Evolutionary conservation across 371 early-diverging fungal species (phyloP), one percentile per base, ranked within the genome.

Genomic region (Massospora cicadina): DNA sequence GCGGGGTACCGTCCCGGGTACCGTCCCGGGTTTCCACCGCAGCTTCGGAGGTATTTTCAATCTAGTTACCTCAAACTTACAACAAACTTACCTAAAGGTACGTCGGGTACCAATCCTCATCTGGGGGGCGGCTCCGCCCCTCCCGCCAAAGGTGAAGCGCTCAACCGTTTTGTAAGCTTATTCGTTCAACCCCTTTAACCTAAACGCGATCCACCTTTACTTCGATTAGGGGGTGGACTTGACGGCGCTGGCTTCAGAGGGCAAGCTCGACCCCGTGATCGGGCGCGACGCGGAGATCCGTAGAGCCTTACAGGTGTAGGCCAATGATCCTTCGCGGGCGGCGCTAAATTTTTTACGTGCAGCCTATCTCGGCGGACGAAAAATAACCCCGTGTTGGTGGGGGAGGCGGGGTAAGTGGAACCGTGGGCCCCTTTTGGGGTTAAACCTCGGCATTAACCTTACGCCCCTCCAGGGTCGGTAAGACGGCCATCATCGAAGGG

Each of bases 331-430:
- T 25, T 7, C 13, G 21, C 58, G 33, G 54, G 31, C 10, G 25
- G 32, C 59, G 7, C 24, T 7, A 28, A 28, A 30, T 54, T 32
- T 24, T 33, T 29, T n/a, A n/a, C n/a, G n/a, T n/a, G n/a, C n/a
- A 70, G 74, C 7, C 62, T 84, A 58, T 77, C 86, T 2, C 80
- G 90, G 56, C 77, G 87, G 76, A 92, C 88, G 27, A 96, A 96
- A 70, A 90, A 90, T 73, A 93, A 92, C 71, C 91, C 93, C 0
- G 88, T 93, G 3, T 72, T 94, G 60, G 89, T 93, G 30, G 95
- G 91, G 66, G 83, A 86, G 55, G 81, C 85, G 33, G 83, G 79
- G 78, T 74, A 76, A 73, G 69, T 29, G 68, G 1, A 63, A 23
- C 43, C 43, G n/a, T n/a, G n/a, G n/a, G n/a, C n/a, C n/a, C n/a